phyloP scores from a whole-genome alignment of 2,329 filamentous ascomycete genomes.

The Fusarium miscanthi region DNA sequence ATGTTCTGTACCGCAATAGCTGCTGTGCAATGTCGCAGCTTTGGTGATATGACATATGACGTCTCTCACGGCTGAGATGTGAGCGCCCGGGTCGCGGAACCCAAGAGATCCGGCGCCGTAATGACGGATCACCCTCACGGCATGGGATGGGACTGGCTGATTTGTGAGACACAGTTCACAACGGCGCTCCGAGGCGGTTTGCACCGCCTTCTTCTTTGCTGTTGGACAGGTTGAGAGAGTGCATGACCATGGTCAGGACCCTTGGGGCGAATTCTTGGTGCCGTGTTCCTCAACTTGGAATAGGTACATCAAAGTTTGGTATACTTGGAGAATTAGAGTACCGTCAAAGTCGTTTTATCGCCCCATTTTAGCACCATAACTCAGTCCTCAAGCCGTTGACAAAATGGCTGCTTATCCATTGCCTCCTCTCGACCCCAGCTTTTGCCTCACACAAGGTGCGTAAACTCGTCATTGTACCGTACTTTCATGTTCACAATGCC shows the following conservation, averaged over 20 bases:
- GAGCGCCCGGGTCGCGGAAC: slow-evolving; percentile 27
- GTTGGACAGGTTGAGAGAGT: not conserved
- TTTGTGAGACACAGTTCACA: slow-evolving; percentile 13
- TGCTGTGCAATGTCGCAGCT: slow-evolving; percentile 32
- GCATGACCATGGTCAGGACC: not conserved
- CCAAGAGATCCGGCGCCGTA: slow-evolving; percentile 29
- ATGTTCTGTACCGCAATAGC: not conserved
- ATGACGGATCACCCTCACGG: slow-evolving; percentile 15
- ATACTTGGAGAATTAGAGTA: not conserved
- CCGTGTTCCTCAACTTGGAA: not conserved
- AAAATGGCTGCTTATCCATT: slow-evolving; percentile 12
- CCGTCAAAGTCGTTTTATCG: slow-evolving; percentile 4
- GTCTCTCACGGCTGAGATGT: slow-evolving; percentile 21
- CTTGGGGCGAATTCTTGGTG: slow-evolving; percentile 5
- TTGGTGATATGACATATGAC: slow-evolving; percentile 39
- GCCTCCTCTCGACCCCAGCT: not conserved
- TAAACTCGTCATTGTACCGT: not conserved
- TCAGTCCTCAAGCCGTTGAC: slow-evolving; percentile 5
- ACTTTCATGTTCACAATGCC: not conserved
- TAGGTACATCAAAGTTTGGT: not conserved
- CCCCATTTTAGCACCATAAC: slow-evolving; percentile 21
- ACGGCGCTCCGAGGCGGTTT: slow-evolving; percentile 13
- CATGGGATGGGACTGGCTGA: slow-evolving; percentile 18
- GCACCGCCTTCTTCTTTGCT: not conserved
- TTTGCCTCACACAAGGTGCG: slow-evolving; percentile 13